Base-by-base conservation (phyloP, 805 yeast genomes). In the Clavispora phyllophila region DNA sequence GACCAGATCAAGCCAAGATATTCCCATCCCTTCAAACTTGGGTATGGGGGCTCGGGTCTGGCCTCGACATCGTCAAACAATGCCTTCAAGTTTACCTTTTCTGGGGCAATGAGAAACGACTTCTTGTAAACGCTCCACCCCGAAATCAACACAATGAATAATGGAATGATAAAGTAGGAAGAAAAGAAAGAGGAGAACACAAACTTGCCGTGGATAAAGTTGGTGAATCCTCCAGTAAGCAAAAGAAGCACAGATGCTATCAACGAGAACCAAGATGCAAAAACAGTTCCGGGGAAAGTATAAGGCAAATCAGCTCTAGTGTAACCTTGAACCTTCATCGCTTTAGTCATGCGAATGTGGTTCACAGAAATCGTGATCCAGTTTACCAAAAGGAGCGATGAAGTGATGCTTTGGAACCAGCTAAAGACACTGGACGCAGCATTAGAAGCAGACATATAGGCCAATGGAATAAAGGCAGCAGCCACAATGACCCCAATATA, bases 241-340 rank as follows among this genome's bases (percentile, higher is more conserved):
- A 67, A 46, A 34, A 67, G 46, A 4, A 66, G 9, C 1, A 49
- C 12, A 4, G 62, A 56, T 5, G 49, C 41, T 22, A 55, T 20
- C 14, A 61, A 57, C 3, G 68, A 61, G 32, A 58, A 48, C 66
- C 66, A 66, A 5, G 69, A 62, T 24, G 57, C 64, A 23, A 28
- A 32, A 17, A 52, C 63, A 10, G 62, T 62, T 28, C 54, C 43
- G 28, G 40, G 47, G 27, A 60, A 45, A 26, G 49, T 50, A 45
- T 61, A 63, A n/a, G 70, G 72, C 34, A 68, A 57, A 17, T 53
- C 46, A 14, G 53, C 58, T 49, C 66, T 54, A 5, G 57, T 28
- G 40, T 56, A 56, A 28, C 70, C 70, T 48, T 72, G 76, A 3
- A 63, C 72, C 46, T 60, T 68, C 58, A 71, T 49, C 0, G 72